A percentile compares a stretch with the other conserved stretches of the same genome.
phyloP scores from a whole-genome alignment of 352 stramenopile species.

The Globisporangium cederbergense region DNA sequence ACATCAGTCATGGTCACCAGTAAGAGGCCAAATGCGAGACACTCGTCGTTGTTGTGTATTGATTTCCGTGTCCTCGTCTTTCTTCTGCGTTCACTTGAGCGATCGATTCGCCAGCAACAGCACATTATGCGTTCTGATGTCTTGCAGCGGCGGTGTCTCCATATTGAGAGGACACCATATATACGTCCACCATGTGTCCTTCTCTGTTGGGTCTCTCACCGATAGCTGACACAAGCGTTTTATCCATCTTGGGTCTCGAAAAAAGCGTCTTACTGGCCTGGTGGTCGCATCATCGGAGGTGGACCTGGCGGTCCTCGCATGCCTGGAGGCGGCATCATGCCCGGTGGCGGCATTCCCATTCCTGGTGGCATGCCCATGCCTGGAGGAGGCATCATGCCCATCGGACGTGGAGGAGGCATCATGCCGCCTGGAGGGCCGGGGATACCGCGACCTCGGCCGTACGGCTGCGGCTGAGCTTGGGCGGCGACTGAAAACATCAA shows the following conservation, averaged over 20 bases:
- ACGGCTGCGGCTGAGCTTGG: slow-evolving; percentile 77
- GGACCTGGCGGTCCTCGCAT: slow-evolving; percentile 58
- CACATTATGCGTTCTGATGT: background rate
- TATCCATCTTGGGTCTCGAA: slow-evolving; percentile 4
- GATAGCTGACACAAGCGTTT: background rate
- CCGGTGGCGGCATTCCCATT: slow-evolving; percentile 65
- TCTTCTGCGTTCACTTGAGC: background rate
- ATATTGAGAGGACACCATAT: background rate
- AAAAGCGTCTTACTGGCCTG: slow-evolving; percentile 51
- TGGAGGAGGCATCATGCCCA: slow-evolving; percentile 71
- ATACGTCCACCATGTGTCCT: background rate
- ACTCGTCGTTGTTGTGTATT: background rate
- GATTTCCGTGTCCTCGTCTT: background rate
- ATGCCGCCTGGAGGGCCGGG: slow-evolving; percentile 53
- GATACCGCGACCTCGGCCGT: slow-evolving; percentile 76
- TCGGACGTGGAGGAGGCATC: slow-evolving; percentile 59
- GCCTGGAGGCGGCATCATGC: slow-evolving; percentile 73
- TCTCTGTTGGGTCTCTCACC: background rate
- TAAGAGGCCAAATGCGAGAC: too few species aligned
- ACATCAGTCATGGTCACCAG: too few species aligned
- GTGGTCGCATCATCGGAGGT: slow-evolving; percentile 33
- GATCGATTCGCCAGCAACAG: background rate
- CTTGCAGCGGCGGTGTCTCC: background rate
- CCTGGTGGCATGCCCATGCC: slow-evolving; percentile 76
- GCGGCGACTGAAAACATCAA: slow-evolving; percentile 48